phyloP scores from a whole-genome alignment of 2,329 filamentous ascomycete species.

The Rhinocladiella similis region DNA sequence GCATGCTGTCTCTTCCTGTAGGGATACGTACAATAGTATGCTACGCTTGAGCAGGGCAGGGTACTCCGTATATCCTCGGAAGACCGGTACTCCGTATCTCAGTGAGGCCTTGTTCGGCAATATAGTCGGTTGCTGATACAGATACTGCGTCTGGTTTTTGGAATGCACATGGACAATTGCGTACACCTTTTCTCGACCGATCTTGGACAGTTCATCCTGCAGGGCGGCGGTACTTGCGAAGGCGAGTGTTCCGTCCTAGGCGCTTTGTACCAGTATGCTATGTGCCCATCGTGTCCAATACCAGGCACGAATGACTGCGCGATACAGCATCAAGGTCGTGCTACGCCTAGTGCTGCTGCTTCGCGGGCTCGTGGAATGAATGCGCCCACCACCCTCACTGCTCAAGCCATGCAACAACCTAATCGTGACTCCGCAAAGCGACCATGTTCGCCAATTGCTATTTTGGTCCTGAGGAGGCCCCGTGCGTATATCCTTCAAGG shows the following conservation, averaged over 20 bases:
- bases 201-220: background rate
- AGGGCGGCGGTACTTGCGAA: no score
- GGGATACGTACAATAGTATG: no score
- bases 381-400: background rate
- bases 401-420: background rate
- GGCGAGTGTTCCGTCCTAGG: background rate
- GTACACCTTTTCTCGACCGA: slow-evolving; percentile 2
- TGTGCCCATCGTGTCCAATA: slow-evolving; percentile 6
- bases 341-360: background rate
- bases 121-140: slow-evolving; percentile 16
- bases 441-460: slow-evolving; percentile 15
- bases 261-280: background rate
- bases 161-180: background rate
- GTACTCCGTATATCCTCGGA: no score
- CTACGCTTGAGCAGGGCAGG: no score
- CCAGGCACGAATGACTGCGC: slow-evolving; percentile 5
- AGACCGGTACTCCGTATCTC: slow-evolving; percentile 4
- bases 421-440: slow-evolving; percentile 7
- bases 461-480: slow-evolving; percentile 18
- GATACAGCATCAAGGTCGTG: background rate
- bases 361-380: slow-evolving; percentile 5
- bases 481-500: slow-evolving; percentile 2
- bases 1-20: no score
- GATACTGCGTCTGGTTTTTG: slow-evolving; percentile 14
- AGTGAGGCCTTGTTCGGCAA: slow-evolving; percentile 7